Evolutionary conservation across 371 early-diverging fungal species (phyloP).

Genomic region (Coemansia sp.): DNA sequence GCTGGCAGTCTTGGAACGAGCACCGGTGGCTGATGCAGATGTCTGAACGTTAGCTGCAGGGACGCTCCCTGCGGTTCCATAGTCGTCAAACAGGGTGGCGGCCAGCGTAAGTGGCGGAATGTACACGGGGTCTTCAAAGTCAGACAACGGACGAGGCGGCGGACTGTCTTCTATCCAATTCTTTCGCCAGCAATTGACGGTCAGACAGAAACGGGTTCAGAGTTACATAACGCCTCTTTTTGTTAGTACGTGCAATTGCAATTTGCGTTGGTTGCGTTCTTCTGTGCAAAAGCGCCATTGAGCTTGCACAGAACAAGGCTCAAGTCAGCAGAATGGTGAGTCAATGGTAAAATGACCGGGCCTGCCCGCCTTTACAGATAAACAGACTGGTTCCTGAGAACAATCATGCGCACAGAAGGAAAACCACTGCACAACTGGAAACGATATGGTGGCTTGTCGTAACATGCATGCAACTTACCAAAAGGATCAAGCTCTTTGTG

Average conservation of each 20-base stretch:
- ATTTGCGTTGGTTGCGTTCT: no score
- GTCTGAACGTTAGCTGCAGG: slow-evolving; percentile 1
- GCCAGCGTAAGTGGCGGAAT: slow-evolving; percentile 48
- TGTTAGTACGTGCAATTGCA: not conserved
- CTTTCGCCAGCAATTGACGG: not conserved
- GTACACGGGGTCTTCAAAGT: slow-evolving; percentile 48
- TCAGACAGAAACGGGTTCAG: not conserved
- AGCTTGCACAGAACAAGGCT: not conserved
- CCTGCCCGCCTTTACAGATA: not conserved
- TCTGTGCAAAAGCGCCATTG: not conserved
- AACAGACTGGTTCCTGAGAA: not conserved
- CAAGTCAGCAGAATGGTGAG: not conserved
- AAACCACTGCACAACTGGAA: not conserved
- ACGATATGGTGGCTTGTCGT: not conserved
- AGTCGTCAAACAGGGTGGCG: slow-evolving; percentile 43
- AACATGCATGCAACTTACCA: slow-evolving; percentile 24
- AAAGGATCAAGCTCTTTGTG: slow-evolving; percentile 40
- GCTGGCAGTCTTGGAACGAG: not conserved
- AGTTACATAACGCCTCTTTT: not conserved
- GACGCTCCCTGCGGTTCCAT: slow-evolving; percentile 9
- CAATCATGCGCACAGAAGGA: not conserved
- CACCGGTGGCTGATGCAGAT: not conserved
- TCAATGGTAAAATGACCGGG: not conserved
- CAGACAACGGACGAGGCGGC: slow-evolving; percentile 35
- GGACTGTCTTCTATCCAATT: slow-evolving; percentile 42